Evolutionary conservation across 2,329 filamentous ascomycete genomes (phyloP), one percentile per base, ranked within the genome.

Genomic region (Epicoccum nigrum): DNA sequence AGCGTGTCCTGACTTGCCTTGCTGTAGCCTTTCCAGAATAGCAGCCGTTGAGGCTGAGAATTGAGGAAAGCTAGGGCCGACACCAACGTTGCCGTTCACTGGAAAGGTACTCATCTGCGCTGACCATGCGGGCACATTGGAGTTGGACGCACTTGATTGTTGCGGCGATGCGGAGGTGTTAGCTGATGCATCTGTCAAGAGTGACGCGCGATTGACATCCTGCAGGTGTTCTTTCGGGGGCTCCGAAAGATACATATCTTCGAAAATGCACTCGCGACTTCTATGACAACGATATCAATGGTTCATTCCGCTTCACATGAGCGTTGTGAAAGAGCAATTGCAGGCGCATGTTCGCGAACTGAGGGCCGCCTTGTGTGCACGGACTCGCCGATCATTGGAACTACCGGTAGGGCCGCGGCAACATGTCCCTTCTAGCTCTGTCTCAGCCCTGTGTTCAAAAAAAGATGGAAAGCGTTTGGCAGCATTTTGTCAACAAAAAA

Each of bases 31-130:
- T 54, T 74, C 72, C 6, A 77, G 62, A 35, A 77, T 75, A 27
- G 75, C 73, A 13, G 74, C 71, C 3, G 75, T 77, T 8, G 75
- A 69, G 5, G 74, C 67, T 7, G 71, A 74, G 45, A 69, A 73
- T 31, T 70, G 62, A 7, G 64, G 60, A 32, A 69, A 71, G 38
- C 45, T 60, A 12, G 68, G 48, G 11, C 49, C 52, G 11, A 25
- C 45, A 1, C 37, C 23, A 15, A 19, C 28, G 27, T 21, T 45
- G 7, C 55, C 37, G 8, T 52, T 45, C 20, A 48, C 38, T 21
- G 65, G 41, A n/a, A 65, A 58, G 7, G 51, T 59, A 11, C 64
- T 55, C 51, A 65, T 63, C 41, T 69, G 65, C 31, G 67, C 59
- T 43, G 67, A 59, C 62, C 64, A 67, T 45, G 65, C 54, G 30